Base-by-base conservation (phyloP, 805 yeast species). In the Kodamaea kaohsiungensis region DNA sequence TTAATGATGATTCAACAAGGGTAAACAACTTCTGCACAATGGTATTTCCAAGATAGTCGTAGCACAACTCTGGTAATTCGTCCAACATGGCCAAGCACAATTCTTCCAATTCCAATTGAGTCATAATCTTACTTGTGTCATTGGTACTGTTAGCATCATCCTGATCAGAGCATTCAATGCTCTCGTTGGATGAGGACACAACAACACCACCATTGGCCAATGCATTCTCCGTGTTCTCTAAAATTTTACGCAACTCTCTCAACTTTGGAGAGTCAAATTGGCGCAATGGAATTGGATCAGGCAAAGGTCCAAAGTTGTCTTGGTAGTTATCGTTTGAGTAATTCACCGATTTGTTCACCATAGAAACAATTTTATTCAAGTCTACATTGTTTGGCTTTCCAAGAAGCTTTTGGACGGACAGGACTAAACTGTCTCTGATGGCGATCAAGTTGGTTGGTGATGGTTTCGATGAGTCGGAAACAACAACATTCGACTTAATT, bases 21-120 rank as follows among this genome's bases (percentile, higher is more conserved):
- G 88, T 88, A 66, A 92, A 92, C 30, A 95, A 72, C 67, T 91
- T 92, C 72, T 95, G 99, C 15, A 93, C 96, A 46, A 95, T 89
- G 0, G 99, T 95, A 67, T 95, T 95, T 17, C 99, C 99, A 52
- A 95, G 76, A 65, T 95, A 95, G 71, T 95, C 99, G 52, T 93
- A 85, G 25, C 97, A 85, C 51, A 95, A 77, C 65, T 90, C 96
- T 1, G 98, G 96, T 55, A 95, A 79, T 69, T 95, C 98, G 56
- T 84, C 87, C 56, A 89, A 72, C 92, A 93, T 89, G 3, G 91
- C 88, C 51, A 91, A 66, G 6, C 96, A 91, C 39, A 91, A 72
- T 58, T 85, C 91, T 66, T 92, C 98, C 46, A 91, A 78, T 58
- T 90, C 96, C 10, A 78, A 66, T 54, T 79, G 81, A 1, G 85